Base-by-base conservation (phyloP, 169 alveolate species). In the Cryptosporidium ryanae region DNA sequence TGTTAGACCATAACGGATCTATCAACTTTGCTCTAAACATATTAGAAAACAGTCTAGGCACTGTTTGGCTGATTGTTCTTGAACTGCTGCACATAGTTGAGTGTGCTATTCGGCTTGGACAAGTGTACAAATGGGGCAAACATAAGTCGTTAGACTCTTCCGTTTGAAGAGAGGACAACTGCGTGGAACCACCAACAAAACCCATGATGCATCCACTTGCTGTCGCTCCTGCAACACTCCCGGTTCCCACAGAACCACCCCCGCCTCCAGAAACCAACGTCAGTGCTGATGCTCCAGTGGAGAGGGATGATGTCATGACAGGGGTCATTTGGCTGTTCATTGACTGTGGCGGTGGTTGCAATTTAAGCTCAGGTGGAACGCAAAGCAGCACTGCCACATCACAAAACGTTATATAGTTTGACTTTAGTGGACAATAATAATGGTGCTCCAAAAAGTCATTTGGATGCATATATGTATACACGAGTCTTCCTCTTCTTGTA, bases 401-500 rank as follows among this genome's bases (percentile, higher is more conserved):
- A 68, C 83, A 68, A 54, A 34, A 31, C 4, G 67, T 34, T 5
- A 68, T 61, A 54, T 68, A 68, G 7, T 55, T 68, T 17, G 83
- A 68, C 18, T 55, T 68, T 21, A 50, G 83, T 31, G 65, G 50
- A 3, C 83, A 64, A 54, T 68, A 68, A 32, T 29, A 31, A n/a
- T 68, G 83, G 55, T 68, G 50, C 27, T 68, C 83, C n/a, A 68
- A 18, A 29, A 68, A 68, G 57, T 68, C 83, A 17, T 68, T 68
- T 10, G 96, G 94, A 34, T 92, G 92, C 96, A 93, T 93, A 65
- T 89, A 92, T 25, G 90, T 90, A 70, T 91, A 93, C 25, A 92
- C 83, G 3, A 93, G 90, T 44, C 94, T 54, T 32, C 96, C 96
- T 48, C 82, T 65, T 1, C 94, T 48, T 15, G 92, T 82, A n/a